Percentiles rank a stretch among this genome's conserved stretches.
phyloP scores from a whole-genome alignment of 192 early-diverging fungal genomes.

The Lobosporangium transversale region DNA sequence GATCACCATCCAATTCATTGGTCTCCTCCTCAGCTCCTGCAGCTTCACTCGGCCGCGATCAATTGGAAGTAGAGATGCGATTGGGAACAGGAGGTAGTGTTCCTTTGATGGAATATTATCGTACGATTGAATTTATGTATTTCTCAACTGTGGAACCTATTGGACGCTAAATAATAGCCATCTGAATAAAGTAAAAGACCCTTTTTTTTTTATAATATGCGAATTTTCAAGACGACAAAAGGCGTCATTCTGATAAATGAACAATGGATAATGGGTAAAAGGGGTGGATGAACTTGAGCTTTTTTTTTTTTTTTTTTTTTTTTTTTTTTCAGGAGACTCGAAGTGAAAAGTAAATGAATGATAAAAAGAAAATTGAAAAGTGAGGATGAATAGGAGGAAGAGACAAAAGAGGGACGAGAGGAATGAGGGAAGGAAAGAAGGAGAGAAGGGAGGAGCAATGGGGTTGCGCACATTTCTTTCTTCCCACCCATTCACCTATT shows the following conservation, averaged over 20 bases:
- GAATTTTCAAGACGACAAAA: not conserved
- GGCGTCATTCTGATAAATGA: too few species aligned
- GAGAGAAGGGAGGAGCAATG: too few species aligned
- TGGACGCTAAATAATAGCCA: slow-evolving; percentile 31
- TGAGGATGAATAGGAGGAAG: too few species aligned
- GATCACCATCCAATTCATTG: not conserved
- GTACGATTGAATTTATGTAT: slow-evolving; percentile 38
- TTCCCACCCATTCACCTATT: too few species aligned
- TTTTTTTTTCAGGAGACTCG: slow-evolving; percentile 11
- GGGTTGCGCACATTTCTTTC: too few species aligned
- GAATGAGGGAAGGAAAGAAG: too few species aligned
- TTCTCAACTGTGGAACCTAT: slow-evolving; percentile 47
- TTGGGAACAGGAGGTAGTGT: slow-evolving; percentile 46
- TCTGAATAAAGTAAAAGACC: not conserved
- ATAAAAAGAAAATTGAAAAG: not conserved
- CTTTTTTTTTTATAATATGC: not conserved
- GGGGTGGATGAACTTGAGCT: too few species aligned
- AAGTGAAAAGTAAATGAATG: not conserved
- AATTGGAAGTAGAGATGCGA: slow-evolving; percentile 42
- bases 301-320: slow-evolving; percentile 6
- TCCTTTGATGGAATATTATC: slow-evolving; percentile 45
- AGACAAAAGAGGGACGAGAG: too few species aligned
- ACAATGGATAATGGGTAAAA: too few species aligned
- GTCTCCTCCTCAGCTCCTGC: slow-evolving; percentile 1
- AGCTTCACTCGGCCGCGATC: slow-evolving; percentile 33